Evolutionary conservation across 768 basidiomycete genomes (phyloP).

Genomic region (Lactifluus subvellereus): DNA sequence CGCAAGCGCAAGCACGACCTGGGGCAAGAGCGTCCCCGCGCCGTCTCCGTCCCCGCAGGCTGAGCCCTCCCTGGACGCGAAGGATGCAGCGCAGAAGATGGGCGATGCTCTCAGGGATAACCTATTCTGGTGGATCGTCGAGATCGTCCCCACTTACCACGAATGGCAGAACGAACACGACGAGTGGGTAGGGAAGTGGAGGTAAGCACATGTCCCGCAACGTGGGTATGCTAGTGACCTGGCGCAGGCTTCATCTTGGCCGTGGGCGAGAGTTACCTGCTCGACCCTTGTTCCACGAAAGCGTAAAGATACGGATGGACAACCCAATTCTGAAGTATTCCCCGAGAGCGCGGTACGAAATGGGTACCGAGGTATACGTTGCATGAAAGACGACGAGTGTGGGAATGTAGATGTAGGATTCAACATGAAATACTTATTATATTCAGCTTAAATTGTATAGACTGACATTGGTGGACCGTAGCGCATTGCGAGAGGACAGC

Average conservation of each 20-base stretch:
- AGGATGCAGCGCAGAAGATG: constrained; percentile 41
- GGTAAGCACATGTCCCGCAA: constrained; percentile 37
- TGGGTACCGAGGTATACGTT: constrained; percentile 46
- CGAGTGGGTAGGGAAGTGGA: constrained; percentile 48
- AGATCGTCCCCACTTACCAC: constrained; percentile 52
- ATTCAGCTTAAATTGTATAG: neutral
- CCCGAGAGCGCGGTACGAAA: constrained; percentile 49
- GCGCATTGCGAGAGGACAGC: neutral
- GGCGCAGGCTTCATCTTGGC: constrained; percentile 48
- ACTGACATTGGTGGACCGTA: too few species aligned
- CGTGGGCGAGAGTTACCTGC: constrained; percentile 46
- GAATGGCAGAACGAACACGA: constrained; percentile 53
- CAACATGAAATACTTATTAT: neutral
- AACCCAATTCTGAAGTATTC: constrained; percentile 44
- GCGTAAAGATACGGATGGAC: constrained; percentile 55
- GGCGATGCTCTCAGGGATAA: constrained; percentile 45
- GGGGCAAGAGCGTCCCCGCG: neutral
- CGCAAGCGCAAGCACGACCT: neutral
- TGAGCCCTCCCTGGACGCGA: neutral
- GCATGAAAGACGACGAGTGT: constrained; percentile 25
- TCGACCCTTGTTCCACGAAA: constrained; percentile 55
- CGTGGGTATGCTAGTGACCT: neutral
- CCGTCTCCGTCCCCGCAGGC: neutral
- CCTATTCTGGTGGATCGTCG: constrained; percentile 61
- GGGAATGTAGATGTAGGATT: too few species aligned